Evolutionary conservation across 495 filamentous ascomycete genomes (phyloP), one percentile per base, ranked within the genome.

Genomic region (Aspergillus incahuasiensis): DNA sequence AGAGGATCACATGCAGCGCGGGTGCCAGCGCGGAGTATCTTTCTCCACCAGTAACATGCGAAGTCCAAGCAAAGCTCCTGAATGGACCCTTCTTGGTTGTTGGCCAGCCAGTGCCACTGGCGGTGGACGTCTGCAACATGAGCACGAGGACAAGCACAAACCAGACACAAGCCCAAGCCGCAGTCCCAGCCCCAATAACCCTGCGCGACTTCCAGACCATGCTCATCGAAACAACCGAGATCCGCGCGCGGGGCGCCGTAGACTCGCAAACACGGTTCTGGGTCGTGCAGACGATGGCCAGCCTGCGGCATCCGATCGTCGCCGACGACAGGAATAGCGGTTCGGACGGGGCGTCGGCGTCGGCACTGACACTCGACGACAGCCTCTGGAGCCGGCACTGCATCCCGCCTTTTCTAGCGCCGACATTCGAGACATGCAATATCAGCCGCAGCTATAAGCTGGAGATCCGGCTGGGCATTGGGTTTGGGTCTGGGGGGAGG

Each of bases 401-500:
- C 3, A 13, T 59, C 20, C 52, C 57, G n/a, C 8, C 12, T 7
- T 18, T 6, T 16, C 35, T 55, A 15, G 52, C 52, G 2, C 57
- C 57, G 16, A 30, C 51, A 1, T 59, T 55, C 19, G 57, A 59
- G 32, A 59, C 57, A 15, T 59, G 57, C 19, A 59, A 59, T 32
- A 44, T 59, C 35, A 54, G 38, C 15, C 57, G 47, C n/a, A 55
- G 34, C 39, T 55, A 55, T 45, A 51, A 39, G 28, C 46, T 59
- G 1, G 57, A 55, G 20, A 25, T 59, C 5, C 34, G 57, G 28
- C 52, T 59, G 4, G 57, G 57, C n/a, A 38, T 59, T 22, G 25
- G 54, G 32, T 48, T 30, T 46, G 45, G 54, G 32, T 48, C 21
- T 46, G 45, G 52, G 4, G 16, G 12, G 5, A 18, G 30, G 5